Conservation (phyloP, 768 basidiomycete species). For the Tricholoma furcatifolium region DNA sequence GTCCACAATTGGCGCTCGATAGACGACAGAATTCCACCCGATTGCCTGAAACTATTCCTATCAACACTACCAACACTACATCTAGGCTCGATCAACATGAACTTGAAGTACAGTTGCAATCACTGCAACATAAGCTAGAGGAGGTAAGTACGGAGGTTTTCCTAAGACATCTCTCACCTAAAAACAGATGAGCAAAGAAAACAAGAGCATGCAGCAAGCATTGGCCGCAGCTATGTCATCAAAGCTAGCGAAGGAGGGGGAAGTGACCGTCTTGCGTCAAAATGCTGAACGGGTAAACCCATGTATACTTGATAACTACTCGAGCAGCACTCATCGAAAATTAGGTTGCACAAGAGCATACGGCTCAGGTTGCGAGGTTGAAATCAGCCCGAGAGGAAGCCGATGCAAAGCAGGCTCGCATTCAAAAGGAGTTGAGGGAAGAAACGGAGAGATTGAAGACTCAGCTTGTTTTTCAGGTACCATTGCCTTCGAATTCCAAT, state of each 20-base stretch:
- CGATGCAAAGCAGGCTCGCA: conserved; percentile 50
- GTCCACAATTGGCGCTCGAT: not conserved
- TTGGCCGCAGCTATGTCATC: conserved; percentile 48
- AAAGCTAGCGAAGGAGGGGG: conserved; percentile 64
- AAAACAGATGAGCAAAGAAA: conserved; percentile 48
- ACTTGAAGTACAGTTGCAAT: conserved; percentile 24
- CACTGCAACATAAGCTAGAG: conserved; percentile 40
- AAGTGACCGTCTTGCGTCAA: conserved; percentile 65
- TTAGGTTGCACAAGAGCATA: conserved; percentile 59
- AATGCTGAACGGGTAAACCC: conserved; percentile 61
- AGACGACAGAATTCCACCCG: not conserved
- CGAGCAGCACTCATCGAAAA: not conserved
- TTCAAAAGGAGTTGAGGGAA: conserved; percentile 62
- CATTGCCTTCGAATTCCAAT: not conserved
- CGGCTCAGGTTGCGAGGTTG: conserved; percentile 52
- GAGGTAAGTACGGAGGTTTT: conserved; percentile 35
- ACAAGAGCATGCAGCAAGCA: conserved; percentile 42
- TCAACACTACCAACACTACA: not conserved
- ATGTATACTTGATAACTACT: not conserved
- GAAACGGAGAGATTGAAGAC: conserved; percentile 72
- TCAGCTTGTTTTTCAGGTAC: conserved; percentile 69
- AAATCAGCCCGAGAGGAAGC: conserved; percentile 61
- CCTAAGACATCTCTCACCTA: conserved; percentile 13
- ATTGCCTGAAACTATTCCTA: not conserved
- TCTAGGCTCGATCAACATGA: not conserved